Evolutionary conservation across 176 grass and related monocot species (phyloP).

Genomic region (Cenchrus americanus): DNA sequence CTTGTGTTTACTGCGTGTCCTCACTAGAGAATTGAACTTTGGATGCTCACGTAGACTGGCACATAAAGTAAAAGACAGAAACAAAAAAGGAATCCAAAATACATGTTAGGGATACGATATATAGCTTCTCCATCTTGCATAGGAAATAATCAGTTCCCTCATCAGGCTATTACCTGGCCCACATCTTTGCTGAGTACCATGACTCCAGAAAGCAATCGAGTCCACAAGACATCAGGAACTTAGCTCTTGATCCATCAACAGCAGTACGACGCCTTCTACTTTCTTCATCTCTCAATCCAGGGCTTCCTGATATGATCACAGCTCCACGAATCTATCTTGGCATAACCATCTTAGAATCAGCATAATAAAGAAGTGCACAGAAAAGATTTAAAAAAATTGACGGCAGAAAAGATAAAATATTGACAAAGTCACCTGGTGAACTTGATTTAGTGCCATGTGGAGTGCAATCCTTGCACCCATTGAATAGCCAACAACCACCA

Average conservation of each 20-base stretch:
- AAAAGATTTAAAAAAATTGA: not conserved
- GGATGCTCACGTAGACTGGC: slow-evolving; percentile 78
- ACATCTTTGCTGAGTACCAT: slow-evolving; percentile 85
- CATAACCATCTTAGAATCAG: slow-evolving; percentile 40
- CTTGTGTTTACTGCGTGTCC: slow-evolving; percentile 56
- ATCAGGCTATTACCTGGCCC: slow-evolving; percentile 66
- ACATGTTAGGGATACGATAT: slow-evolving; percentile 10
- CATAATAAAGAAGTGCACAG: slow-evolving; percentile 7
- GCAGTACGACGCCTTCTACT: slow-evolving; percentile 58
- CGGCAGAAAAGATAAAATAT: slow-evolving; percentile 10
- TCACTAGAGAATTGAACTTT: slow-evolving; percentile 61
- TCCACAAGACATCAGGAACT: slow-evolving; percentile 66
- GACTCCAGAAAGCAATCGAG: slow-evolving; percentile 72
- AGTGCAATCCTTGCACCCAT: slow-evolving; percentile 98
- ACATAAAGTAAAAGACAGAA: slow-evolving; percentile 19
- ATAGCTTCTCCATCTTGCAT: not conserved
- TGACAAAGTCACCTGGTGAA: slow-evolving; percentile 63
- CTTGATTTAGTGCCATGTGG: slow-evolving; percentile 77
- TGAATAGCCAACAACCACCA: slow-evolving; percentile 87
- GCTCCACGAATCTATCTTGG: slow-evolving; percentile 72
- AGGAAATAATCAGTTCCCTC: slow-evolving; percentile 7
- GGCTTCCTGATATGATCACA: slow-evolving; percentile 90
- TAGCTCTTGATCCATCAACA: slow-evolving; percentile 81
- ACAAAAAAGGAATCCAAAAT: not conserved
- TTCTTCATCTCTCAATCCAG: slow-evolving; percentile 72